Conservation (phyloP, 179 eudicot species). For the Nepenthes alata region DNA sequence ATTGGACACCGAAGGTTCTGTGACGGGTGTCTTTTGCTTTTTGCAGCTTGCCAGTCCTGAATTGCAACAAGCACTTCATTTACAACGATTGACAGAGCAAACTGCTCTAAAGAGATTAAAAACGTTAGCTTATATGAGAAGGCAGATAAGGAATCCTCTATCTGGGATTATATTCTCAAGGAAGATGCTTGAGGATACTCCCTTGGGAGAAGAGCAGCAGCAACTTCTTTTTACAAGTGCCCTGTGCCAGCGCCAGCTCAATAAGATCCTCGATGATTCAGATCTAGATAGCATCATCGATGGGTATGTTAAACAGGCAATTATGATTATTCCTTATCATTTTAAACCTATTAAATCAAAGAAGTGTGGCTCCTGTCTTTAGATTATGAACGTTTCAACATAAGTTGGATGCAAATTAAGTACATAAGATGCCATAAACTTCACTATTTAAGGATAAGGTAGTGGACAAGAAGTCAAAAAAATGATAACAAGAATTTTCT, state of each 20-base stretch:
- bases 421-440: no score
- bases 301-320: constrained; percentile 37
- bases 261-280: constrained; percentile 72
- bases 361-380: no score
- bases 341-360: background rate
- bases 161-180: constrained; percentile 70
- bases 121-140: constrained; percentile 55
- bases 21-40: constrained; percentile 85
- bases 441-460: no score
- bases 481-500: no score
- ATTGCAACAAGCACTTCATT: constrained; percentile 81
- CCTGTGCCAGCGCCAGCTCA: constrained; percentile 80
- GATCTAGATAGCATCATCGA: constrained; percentile 83
- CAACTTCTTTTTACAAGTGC: constrained; percentile 46
- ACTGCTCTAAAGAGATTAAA: constrained; percentile 67
- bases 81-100: constrained; percentile 75
- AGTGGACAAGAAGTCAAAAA: no score
- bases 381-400: no score
- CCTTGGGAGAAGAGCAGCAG: constrained; percentile 52
- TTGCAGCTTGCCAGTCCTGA: constrained; percentile 94
- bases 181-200: constrained; percentile 63
- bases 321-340: background rate
- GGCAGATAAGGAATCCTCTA: constrained; percentile 75
- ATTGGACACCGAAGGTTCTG: constrained; percentile 53
- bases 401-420: no score